Conservation (phyloP, 306 rosid species). For the Vigna mungo region DNA sequence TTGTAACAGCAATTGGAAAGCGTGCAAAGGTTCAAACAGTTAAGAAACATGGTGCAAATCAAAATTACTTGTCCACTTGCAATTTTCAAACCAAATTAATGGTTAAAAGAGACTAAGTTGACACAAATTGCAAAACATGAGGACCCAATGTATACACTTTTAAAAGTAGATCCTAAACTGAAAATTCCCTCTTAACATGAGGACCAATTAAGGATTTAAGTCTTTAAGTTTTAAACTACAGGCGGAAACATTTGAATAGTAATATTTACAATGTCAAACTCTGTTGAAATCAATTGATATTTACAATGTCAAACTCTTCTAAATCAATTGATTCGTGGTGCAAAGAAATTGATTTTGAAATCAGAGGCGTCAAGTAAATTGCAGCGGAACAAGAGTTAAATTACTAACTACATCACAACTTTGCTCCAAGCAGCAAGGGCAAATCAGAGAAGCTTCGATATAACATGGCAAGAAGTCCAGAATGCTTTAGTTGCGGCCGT, state of each 20-base stretch:
- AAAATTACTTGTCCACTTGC: too few species aligned
- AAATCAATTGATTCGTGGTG: conserved; percentile 31
- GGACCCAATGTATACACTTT: too few species aligned
- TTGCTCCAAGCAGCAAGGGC: conserved; percentile 32
- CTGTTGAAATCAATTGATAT: conserved; percentile 26
- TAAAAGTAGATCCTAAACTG: too few species aligned
- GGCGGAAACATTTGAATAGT: not conserved
- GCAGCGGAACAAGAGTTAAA: conserved; percentile 18
- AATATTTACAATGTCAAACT: conserved; percentile 38
- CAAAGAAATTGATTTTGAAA: conserved; percentile 31
- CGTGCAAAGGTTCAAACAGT: too few species aligned
- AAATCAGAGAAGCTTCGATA: conserved; percentile 76
- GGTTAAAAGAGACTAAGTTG: too few species aligned
- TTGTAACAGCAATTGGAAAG: too few species aligned
- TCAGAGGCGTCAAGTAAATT: conserved; percentile 33
- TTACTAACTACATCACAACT: not conserved
- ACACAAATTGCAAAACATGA: too few species aligned
- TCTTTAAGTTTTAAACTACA: conserved; percentile 31
- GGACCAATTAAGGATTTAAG: too few species aligned
- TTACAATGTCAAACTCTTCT: conserved; percentile 27
- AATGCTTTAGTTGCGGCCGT: conserved; percentile 75
- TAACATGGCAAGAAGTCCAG: conserved; percentile 78
- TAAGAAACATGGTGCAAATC: too few species aligned
- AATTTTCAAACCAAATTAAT: too few species aligned
- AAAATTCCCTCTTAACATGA: too few species aligned